These are phyloP conservation scores for Fusarium musae DNA, from an alignment of 2,329 filamentous ascomycete genomes.

Conservation along the genomic window DNA sequence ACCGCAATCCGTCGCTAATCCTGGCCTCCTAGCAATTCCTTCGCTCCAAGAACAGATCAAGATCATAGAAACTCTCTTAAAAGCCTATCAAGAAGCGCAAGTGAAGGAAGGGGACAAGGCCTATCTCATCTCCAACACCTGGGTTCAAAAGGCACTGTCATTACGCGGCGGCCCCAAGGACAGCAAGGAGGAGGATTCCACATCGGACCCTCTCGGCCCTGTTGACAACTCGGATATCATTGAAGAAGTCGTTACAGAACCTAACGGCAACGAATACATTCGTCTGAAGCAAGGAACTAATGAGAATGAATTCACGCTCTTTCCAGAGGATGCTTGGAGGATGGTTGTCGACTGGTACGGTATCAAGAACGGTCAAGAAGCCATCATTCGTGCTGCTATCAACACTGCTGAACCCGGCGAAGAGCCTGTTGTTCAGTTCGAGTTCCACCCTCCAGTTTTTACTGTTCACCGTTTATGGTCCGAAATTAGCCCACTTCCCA, in stretches of 20 bases:
- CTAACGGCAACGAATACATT: conserved; percentile 69
- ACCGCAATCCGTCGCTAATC: conserved; percentile 26
- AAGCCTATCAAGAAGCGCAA: conserved; percentile 62
- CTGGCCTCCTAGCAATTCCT: conserved; percentile 45
- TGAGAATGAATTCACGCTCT: conserved; percentile 78
- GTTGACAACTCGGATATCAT: conserved; percentile 90
- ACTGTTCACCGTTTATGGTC: conserved; percentile 83
- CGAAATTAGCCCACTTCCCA: conserved; percentile 64
- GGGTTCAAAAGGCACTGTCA: conserved; percentile 79
- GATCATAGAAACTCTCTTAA: conserved; percentile 72
- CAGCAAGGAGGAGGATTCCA: conserved; percentile 67
- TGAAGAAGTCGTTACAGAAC: conserved; percentile 66
- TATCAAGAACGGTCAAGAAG: conserved; percentile 72
- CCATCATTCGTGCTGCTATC: conserved; percentile 81
- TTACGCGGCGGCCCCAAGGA: conserved; percentile 69
- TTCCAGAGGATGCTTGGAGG: conserved; percentile 85
- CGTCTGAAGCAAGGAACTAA: conserved; percentile 77
- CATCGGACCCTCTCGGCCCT: conserved; percentile 74
- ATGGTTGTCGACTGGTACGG: conserved; percentile 86
- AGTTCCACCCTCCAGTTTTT: conserved; percentile 86
- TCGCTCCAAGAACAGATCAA: conserved; percentile 72
- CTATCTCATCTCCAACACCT: conserved; percentile 81
- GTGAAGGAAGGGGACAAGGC: conserved; percentile 78
- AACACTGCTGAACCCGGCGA: conserved; percentile 73
- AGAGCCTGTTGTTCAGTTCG: conserved; percentile 77